These are phyloP conservation scores for Lantana camara DNA, from an alignment of 257 asterid species.

Conservation along the genomic window DNA sequence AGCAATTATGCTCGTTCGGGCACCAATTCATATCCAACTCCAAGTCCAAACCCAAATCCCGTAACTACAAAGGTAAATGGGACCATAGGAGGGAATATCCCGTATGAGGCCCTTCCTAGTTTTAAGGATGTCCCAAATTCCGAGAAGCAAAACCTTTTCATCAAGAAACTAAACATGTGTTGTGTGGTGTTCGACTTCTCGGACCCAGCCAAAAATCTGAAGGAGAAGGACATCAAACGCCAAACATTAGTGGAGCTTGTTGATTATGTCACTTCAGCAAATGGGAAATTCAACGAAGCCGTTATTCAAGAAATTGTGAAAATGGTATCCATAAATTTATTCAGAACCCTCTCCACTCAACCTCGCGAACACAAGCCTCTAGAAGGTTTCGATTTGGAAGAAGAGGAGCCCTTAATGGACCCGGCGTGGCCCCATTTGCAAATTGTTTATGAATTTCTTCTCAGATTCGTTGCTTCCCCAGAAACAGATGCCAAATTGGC, in stretches of 20 bases:
- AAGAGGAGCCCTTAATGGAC: slow-evolving; percentile 79
- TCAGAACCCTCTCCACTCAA: slow-evolving; percentile 53
- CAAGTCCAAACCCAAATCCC: slow-evolving; percentile 12
- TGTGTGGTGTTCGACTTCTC: slow-evolving; percentile 68
- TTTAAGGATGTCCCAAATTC: slow-evolving; percentile 65
- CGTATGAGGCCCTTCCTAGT: slow-evolving; percentile 65
- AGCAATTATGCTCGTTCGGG: slow-evolving; percentile 38
- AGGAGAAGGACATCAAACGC: slow-evolving; percentile 74
- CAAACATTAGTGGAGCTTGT: slow-evolving; percentile 73
- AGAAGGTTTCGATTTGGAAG: slow-evolving; percentile 73
- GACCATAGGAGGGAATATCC: slow-evolving; percentile 31
- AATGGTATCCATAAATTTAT: slow-evolving; percentile 67
- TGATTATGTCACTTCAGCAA: slow-evolving; percentile 62
- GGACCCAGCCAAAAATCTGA: slow-evolving; percentile 63
- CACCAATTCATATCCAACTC: slow-evolving; percentile 32
- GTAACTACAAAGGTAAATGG: slow-evolving; percentile 39
- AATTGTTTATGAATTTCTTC: slow-evolving; percentile 73
- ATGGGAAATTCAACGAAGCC: slow-evolving; percentile 57
- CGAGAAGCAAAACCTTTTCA: slow-evolving; percentile 65
- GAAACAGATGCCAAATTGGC: slow-evolving; percentile 83
- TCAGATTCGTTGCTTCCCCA: slow-evolving; percentile 77
- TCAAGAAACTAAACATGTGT: slow-evolving; percentile 64
- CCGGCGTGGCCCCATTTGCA: slow-evolving; percentile 86
- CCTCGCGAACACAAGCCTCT: slow-evolving; percentile 57
- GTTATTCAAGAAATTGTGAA: slow-evolving; percentile 57